A percentile compares a stretch with the other conserved stretches of the same genome.
Conservation (phyloP, 345 rosid genomes). For the Bruguiera sexangula region DNA sequence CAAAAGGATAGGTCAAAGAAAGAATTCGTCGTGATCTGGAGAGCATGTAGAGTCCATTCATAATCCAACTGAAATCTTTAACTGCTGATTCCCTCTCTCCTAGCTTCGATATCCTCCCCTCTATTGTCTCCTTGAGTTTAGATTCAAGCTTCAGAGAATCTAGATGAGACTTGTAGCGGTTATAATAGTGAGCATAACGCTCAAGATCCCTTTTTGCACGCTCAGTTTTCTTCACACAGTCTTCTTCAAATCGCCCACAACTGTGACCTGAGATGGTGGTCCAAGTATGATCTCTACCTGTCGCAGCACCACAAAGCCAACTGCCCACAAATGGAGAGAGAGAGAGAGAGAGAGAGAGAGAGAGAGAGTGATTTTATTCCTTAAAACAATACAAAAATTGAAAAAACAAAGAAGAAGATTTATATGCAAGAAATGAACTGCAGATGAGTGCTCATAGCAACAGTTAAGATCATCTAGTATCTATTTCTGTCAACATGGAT, state of each 20-base stretch:
- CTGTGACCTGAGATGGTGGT: constrained; percentile 71
- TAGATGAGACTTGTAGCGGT: constrained; percentile 73
- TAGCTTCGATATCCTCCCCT: constrained; percentile 48
- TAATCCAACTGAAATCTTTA: constrained; percentile 80
- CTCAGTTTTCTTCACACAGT: constrained; percentile 48
- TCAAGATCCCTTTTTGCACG: constrained; percentile 72
- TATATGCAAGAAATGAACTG: too few species aligned
- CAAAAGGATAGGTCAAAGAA: constrained; percentile 75
- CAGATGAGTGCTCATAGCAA: too few species aligned
- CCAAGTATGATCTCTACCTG: constrained; percentile 74
- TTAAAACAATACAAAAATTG: too few species aligned
- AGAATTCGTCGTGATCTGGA: constrained; percentile 81
- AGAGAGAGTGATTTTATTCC: too few species aligned
- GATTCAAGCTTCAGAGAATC: constrained; percentile 80
- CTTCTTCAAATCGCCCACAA: constrained; percentile 84
- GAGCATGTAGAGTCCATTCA: constrained; percentile 58
- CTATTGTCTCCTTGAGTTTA: constrained; percentile 57
- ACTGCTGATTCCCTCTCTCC: constrained; percentile 56
- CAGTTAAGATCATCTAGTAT: too few species aligned
- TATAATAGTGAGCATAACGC: constrained; percentile 78
- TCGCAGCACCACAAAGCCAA: constrained; percentile 96
- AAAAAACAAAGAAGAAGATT: too few species aligned
- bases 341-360: not conserved
- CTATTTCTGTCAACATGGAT: too few species aligned
- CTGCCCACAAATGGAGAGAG: constrained; percentile 20